phyloP scores from a whole-genome alignment of 805 yeast species.

The Starmerella powellii region DNA sequence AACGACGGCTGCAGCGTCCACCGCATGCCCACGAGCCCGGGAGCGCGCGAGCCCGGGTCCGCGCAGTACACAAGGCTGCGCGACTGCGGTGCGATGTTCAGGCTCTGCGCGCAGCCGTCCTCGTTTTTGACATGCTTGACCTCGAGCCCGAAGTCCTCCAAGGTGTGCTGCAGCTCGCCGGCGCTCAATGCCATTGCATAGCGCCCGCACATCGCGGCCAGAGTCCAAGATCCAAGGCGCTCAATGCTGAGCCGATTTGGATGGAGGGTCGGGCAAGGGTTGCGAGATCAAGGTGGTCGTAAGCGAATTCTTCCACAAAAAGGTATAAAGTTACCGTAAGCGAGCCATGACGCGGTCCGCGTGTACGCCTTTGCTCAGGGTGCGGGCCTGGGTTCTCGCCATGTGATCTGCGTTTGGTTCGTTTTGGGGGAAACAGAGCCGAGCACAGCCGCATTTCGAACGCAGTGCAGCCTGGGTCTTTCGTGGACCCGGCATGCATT shows the following conservation, averaged over 20 bases:
- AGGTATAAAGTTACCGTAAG: too few species aligned
- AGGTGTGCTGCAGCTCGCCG: neutral
- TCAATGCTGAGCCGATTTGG: too few species aligned
- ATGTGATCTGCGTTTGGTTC: too few species aligned
- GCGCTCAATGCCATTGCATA: conserved; percentile 12
- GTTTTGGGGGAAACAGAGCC: too few species aligned
- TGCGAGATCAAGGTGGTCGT: neutral
- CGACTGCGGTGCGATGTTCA: conserved; percentile 18
- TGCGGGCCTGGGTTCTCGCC: too few species aligned
- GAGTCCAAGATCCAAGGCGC: too few species aligned
- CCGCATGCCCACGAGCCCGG: conserved; percentile 36
- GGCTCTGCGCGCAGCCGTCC: conserved; percentile 2
- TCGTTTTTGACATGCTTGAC: neutral
- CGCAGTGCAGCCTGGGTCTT: too few species aligned
- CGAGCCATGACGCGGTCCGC: too few species aligned
- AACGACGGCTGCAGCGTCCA: conserved; percentile 66
- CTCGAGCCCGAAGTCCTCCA: conserved; percentile 7
- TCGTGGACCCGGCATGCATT: too few species aligned
- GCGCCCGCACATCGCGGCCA: conserved; percentile 20
- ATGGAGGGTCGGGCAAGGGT: neutral
- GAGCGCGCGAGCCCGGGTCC: neutral
- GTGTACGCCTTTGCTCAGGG: too few species aligned
- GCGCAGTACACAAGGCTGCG: conserved; percentile 4
- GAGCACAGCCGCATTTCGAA: too few species aligned
- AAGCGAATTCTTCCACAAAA: too few species aligned